A percentile compares a stretch with the other conserved stretches of the same genome.
phyloP scores from a whole-genome alignment of 1,284 basidiomycete species.

The Ustilago xerochloae region DNA sequence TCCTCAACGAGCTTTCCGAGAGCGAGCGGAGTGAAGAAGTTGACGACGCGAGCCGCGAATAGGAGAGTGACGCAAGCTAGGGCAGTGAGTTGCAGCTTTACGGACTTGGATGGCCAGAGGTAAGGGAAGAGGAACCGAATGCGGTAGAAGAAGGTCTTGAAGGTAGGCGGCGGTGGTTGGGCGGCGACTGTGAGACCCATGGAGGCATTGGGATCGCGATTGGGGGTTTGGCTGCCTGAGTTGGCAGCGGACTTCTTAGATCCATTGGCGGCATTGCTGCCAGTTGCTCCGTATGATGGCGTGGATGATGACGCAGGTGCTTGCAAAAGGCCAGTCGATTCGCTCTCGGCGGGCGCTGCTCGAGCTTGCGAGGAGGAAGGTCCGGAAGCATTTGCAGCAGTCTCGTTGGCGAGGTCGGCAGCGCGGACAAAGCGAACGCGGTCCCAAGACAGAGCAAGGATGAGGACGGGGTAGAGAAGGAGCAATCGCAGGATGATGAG shows the following conservation, averaged over 20 bases:
- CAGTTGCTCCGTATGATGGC: conserved; percentile 39
- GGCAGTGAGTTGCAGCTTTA: conserved; percentile 78
- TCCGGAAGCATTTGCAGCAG: conserved; percentile 7
- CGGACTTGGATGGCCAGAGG: conserved; percentile 81
- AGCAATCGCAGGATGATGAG: conserved; percentile 53
- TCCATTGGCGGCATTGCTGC: conserved; percentile 8
- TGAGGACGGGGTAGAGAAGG: conserved; percentile 53
- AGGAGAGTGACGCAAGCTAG: conserved; percentile 77
- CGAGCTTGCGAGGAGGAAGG: conserved; percentile 17
- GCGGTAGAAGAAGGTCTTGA: conserved; percentile 58
- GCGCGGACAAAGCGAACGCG: conserved; percentile 53
- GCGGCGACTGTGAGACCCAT: conserved; percentile 61
- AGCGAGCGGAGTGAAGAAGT: conserved; percentile 78
- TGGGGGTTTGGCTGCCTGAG: conserved; percentile 34
- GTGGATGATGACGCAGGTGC: conserved; percentile 12
- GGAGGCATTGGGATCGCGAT: conserved; percentile 50
- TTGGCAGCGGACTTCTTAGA: conserved; percentile 19
- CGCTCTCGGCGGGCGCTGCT: conserved; percentile 27
- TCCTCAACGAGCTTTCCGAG: conserved; percentile 76
- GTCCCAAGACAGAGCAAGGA: conserved; percentile 53
- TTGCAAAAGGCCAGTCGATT: conserved; percentile 34
- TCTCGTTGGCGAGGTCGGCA: conserved; percentile 37
- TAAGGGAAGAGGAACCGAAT: conserved; percentile 78
- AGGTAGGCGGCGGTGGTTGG: conserved; percentile 58
- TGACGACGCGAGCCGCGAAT: conserved; percentile 79